Base-by-base conservation (phyloP, 2,329 filamentous ascomycete genomes). In the Lojkania enalia region DNA sequence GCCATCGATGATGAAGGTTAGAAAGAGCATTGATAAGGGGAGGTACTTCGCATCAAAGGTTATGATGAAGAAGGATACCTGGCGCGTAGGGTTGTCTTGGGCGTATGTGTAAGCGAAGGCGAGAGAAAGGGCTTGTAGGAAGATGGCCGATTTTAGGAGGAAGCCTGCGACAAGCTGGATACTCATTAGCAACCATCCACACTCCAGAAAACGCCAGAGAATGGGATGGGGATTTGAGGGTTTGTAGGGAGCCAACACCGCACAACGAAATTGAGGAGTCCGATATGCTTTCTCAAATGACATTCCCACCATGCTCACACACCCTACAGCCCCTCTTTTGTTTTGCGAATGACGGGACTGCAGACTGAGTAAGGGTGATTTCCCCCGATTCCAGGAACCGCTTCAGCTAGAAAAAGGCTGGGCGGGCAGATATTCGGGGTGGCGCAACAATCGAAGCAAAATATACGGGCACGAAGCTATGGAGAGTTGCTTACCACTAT, bases 21-120 rank as follows among this genome's bases (percentile, higher is more conserved):
- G 74, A 13, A 84, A 69, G 33, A 97, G 80, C 79, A 95, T 87
- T 52, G 86, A 85, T 64, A 85, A 87, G 2, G 94, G 94, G 20
- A 94, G 77, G 61, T 85, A 82, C 66, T 92, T 89, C 12, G 90
- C 84, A 5, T 89, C 90, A 48, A 97, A 87, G 29, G 82, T 87
- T 57, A 96, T 72, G 64, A 97, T 82, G 73, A 90, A 88, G 67
- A 95, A 92, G 42, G 79, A 85, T 4, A 87, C 82, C 66, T 86
- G 86, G 58, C 78, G 77, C 39, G 88, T 88, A 23, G 88, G 84
- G 66, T 92, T 88, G 61, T 96, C 91, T 69, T 96, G 90, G 1
- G 85, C 84, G 54, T 84, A 88, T 4, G 90, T 96, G 67, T 96
- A 96, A 38, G 81, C 77, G 63, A 96, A 80, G 30, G 90, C 89